Conservation (phyloP, 495 filamentous ascomycete genomes). For the Glarea lozoyensis region DNA sequence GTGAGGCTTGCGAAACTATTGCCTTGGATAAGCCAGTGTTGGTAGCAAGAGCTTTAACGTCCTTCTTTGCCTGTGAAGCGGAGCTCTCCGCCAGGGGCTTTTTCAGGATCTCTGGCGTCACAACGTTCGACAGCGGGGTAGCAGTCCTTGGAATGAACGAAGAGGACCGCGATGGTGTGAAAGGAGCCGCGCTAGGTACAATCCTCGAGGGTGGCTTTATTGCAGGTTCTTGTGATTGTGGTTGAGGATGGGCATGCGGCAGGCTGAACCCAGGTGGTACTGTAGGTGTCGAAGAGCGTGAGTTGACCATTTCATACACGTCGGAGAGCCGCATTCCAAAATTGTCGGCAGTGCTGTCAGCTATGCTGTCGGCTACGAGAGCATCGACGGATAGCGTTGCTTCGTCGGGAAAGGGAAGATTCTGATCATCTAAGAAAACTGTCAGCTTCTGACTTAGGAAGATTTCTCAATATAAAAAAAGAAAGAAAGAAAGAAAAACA, state of each 20-base stretch:
- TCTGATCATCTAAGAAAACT: conserved; percentile 17
- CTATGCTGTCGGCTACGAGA: conserved; percentile 47
- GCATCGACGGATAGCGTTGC: conserved; percentile 46
- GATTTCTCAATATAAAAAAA: conserved; percentile 4
- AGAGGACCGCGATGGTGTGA: conserved; percentile 14
- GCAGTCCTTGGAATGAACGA: conserved; percentile 14
- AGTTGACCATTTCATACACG: conserved; percentile 32
- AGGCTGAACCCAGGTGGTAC: conserved; percentile 60
- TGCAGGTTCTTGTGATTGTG: conserved; percentile 26
- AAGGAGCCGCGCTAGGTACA: conserved; percentile 18
- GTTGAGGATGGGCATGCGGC: conserved; percentile 42
- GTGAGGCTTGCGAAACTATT: conserved; percentile 33
- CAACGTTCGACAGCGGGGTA: conserved; percentile 18
- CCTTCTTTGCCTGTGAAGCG: conserved; percentile 32
- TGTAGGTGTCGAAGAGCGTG: conserved; percentile 45
- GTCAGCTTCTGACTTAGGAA: conserved; percentile 7
- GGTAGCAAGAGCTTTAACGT: conserved; percentile 34
- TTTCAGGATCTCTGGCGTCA: conserved; percentile 10
- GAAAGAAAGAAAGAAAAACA: conserved; percentile 15
- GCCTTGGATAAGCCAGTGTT: conserved; percentile 37
- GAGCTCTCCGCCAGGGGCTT: conserved; percentile 3
- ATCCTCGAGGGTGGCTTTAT: conserved; percentile 11
- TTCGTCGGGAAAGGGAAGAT: conserved; percentile 40
- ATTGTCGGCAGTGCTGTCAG: conserved; percentile 34
- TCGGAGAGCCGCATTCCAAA: conserved; percentile 13